Conservation (phyloP, 2,329 filamentous ascomycete genomes). For the Exophiala sp. region DNA sequence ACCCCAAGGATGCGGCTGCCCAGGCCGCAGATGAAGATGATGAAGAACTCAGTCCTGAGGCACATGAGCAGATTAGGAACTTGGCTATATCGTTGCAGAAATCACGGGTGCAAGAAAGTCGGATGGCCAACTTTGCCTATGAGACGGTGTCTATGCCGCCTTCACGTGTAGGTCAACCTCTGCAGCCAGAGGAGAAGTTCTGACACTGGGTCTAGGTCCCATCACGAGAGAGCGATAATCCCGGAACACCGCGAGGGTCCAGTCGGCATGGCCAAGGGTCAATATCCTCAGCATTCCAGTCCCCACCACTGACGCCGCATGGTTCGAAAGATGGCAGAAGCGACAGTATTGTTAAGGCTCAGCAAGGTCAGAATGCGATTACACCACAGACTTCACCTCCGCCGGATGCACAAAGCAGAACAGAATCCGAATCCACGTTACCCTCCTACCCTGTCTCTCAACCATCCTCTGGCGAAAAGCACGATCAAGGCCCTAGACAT, state of each 20-base stretch:
- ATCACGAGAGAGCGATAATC: slow-evolving; percentile 59
- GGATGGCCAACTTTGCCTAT: slow-evolving; percentile 83
- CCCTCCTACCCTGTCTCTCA: slow-evolving; percentile 39
- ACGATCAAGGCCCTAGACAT: slow-evolving; percentile 40
- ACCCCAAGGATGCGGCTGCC: slow-evolving; percentile 37
- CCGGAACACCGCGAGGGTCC: slow-evolving; percentile 55
- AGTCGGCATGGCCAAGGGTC: slow-evolving; percentile 55
- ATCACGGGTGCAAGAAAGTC: slow-evolving; percentile 72
- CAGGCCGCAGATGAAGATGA: slow-evolving; percentile 23
- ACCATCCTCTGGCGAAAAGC: slow-evolving; percentile 41
- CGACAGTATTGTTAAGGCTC: slow-evolving; percentile 34
- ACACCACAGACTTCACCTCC: slow-evolving; percentile 55
- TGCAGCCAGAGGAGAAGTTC: neutral
- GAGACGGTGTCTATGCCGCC: slow-evolving; percentile 82
- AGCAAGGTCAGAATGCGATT: slow-evolving; percentile 37
- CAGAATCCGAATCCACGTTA: slow-evolving; percentile 29
- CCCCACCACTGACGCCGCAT: slow-evolving; percentile 83
- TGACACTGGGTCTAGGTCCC: slow-evolving; percentile 24
- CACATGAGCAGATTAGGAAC: slow-evolving; percentile 63
- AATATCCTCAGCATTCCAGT: slow-evolving; percentile 72
- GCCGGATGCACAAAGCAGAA: slow-evolving; percentile 37
- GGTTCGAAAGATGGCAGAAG: slow-evolving; percentile 60
- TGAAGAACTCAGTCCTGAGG: slow-evolving; percentile 39
- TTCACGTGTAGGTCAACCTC: slow-evolving; percentile 38
- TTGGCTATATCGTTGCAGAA: slow-evolving; percentile 70